Conservation (phyloP, 2,329 filamentous ascomycete species). For the Beauveria bassiana region DNA sequence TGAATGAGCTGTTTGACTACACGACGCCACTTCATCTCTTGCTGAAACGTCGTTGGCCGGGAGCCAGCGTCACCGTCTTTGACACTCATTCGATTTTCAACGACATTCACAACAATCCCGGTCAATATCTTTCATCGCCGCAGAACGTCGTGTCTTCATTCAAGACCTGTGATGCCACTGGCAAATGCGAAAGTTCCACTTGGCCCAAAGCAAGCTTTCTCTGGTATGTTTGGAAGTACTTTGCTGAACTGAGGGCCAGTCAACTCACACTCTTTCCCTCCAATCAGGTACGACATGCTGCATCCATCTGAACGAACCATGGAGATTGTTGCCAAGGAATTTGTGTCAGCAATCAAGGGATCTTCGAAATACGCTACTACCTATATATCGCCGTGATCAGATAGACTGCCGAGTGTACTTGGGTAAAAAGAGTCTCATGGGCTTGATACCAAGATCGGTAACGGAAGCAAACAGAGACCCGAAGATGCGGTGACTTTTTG, state of each 20-base stretch:
- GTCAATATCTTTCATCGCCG: constrained; percentile 53
- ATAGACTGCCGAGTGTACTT: not conserved
- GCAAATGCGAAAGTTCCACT: constrained; percentile 30
- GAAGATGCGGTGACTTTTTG: not conserved
- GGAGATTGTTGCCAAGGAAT: constrained; percentile 32
- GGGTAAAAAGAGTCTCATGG: not conserved
- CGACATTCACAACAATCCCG: constrained; percentile 57
- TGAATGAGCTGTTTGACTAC: constrained; percentile 42
- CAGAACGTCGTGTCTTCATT: constrained; percentile 54
- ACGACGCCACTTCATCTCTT: constrained; percentile 39
- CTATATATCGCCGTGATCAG: not conserved
- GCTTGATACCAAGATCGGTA: not conserved
- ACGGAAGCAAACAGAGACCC: not conserved
- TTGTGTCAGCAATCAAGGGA: constrained; percentile 32
- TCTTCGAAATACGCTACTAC: constrained; percentile 31
- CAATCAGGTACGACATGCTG: constrained; percentile 52
- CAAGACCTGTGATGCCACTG: constrained; percentile 39
- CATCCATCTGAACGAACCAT: constrained; percentile 60
- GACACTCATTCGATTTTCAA: constrained; percentile 58
- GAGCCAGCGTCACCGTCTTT: constrained; percentile 56
- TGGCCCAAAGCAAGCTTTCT: constrained; percentile 51
- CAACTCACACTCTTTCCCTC: not conserved
- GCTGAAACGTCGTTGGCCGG: constrained; percentile 42
- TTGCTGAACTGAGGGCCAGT: not conserved
- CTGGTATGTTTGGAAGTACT: constrained; percentile 41